phyloP scores from a whole-genome alignment of 2,329 filamentous ascomycete species.

The Xylariaceae sp. region DNA sequence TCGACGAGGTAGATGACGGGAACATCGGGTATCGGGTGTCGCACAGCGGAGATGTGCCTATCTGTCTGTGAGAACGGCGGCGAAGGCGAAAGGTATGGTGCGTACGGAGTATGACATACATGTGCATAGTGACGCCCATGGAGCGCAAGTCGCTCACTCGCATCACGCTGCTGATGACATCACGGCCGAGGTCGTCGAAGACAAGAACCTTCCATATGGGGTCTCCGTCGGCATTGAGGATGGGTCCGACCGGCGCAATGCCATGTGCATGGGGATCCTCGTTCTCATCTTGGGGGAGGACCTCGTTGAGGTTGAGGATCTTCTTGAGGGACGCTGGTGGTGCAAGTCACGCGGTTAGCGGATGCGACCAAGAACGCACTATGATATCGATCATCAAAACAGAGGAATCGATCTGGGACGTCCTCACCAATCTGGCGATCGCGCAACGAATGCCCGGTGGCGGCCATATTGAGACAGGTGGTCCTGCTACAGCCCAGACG shows the following conservation, averaged over 20 bases:
- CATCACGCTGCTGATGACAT: conserved; percentile 95
- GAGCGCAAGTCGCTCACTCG: conserved; percentile 87
- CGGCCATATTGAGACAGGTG: conserved; percentile 24
- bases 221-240: conserved; percentile 80
- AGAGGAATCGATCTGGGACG: neutral
- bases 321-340: conserved; percentile 74
- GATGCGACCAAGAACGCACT: neutral
- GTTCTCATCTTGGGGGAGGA: conserved; percentile 52
- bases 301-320: conserved; percentile 90
- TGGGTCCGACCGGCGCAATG: conserved; percentile 65
- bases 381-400: neutral
- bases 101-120: conserved; percentile 63
- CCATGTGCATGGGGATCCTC: conserved; percentile 62
- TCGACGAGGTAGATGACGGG: conserved; percentile 96
- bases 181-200: conserved; percentile 84
- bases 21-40: conserved; percentile 92
- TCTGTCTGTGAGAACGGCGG: conserved; percentile 17
- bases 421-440: conserved; percentile 33
- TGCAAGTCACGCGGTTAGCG: neutral
- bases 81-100: conserved; percentile 2
- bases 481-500: conserved; percentile 1
- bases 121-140: conserved; percentile 94
- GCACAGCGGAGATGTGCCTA: conserved; percentile 72
- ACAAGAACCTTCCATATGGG: conserved; percentile 98
- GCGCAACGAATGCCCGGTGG: conserved; percentile 24